Percentiles rank a stretch among this genome's conserved stretches.
Conservation (phyloP, 2,329 filamentous ascomycete genomes). For the Alternaria sp. region DNA sequence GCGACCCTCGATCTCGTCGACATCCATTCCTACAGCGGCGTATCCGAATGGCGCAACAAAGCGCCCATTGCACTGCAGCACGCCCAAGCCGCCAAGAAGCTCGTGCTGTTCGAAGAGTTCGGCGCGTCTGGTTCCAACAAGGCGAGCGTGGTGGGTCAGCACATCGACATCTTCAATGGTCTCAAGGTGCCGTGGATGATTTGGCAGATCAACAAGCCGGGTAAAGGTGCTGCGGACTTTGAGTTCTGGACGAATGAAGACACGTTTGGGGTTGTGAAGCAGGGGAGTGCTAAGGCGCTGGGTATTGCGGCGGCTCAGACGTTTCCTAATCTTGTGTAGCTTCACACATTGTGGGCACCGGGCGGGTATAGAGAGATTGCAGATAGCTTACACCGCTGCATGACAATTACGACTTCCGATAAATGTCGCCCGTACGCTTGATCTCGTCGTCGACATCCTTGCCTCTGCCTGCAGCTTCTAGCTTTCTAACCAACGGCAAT, state of each 20-base stretch:
- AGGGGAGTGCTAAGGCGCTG: not conserved
- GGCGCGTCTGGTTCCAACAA: slow-evolving; percentile 6
- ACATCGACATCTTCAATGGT: slow-evolving; percentile 10
- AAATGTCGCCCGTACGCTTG: slow-evolving; percentile 56
- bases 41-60: slow-evolving; percentile 5
- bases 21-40: slow-evolving; percentile 12
- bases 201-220: slow-evolving; percentile 13
- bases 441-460: slow-evolving; percentile 57
- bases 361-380: not conserved
- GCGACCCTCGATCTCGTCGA: slow-evolving; percentile 4
- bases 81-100: slow-evolving; percentile 3
- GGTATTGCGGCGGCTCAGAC: not conserved
- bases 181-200: slow-evolving; percentile 10
- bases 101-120: slow-evolving; percentile 11
- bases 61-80: slow-evolving; percentile 4
- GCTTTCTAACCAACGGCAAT: slow-evolving; percentile 55
- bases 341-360: accelerated
- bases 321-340: not conserved
- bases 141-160: not conserved
- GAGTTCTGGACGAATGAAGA: slow-evolving; percentile 12
- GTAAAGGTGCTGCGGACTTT: slow-evolving; percentile 9
- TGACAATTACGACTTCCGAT: slow-evolving; percentile 22
- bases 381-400: not conserved
- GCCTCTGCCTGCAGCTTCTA: slow-evolving; percentile 57
- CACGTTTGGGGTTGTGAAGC: slow-evolving; percentile 2